Base-by-base conservation (phyloP, 2,329 filamentous ascomycete genomes). In the Pseudogymnoascus sp. region DNA sequence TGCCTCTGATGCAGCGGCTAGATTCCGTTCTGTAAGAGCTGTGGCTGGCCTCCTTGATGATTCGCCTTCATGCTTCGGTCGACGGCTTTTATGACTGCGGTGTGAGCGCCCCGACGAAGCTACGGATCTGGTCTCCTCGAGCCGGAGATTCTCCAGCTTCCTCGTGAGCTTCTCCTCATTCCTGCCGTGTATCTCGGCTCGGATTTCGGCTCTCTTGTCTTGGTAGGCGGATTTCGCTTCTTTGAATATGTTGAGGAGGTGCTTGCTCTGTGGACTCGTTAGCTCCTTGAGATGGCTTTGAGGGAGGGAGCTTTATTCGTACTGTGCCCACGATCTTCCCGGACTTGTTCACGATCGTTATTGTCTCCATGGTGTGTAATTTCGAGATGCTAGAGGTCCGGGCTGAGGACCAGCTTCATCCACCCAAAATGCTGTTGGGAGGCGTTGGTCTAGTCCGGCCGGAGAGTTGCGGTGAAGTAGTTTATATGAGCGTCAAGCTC, bases 281-380 rank as follows among this genome's bases (percentile, higher is more conserved):
- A 68, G 61, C 61, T 37, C 19, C 52, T 31, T 60, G 55, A 38
- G 38, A 31, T 45, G 21, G 49, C 61, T 2, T 2, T 61, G 33
- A 61, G 19, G 33, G 31, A 59, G 43, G 38, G 64, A 55, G 59
- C 65, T 55, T 33, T 55, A 60, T 64, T 66, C 88, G 74, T 81
- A 92, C 91, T 64, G 88, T 94, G 80, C 87, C 92, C 69, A 96
- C 90, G 60, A 96, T 87, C 77, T 96, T 95, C 70, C 91, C 91
- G 63, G 91, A 94, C 74, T 85, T 92, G 78, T 96, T 94, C 76
- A 96, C 88, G 71, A 96, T 90, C 68, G 91, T 92, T 68, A 96
- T 86, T 59, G 90, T 93, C 76, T 96, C 88, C 66, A 82, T 80
- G n/a, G n/a, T 7, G 45, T 7, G n/a, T 33, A 12, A 33, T 19